Evolutionary conservation across 495 filamentous ascomycete species (phyloP), one percentile per base, ranked within the genome.

Genomic region (Penicillium roqueforti): DNA sequence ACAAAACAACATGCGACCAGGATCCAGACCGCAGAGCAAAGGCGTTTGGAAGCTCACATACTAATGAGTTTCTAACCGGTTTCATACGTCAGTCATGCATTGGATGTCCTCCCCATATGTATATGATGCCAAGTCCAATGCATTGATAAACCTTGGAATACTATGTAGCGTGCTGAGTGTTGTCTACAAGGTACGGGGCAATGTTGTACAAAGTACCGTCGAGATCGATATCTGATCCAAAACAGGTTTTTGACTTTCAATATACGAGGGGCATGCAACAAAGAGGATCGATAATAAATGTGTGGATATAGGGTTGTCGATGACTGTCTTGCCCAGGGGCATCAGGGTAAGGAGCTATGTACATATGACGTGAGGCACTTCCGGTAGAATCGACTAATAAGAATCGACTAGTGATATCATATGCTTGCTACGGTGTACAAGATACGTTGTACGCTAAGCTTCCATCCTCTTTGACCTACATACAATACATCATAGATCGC

Each of bases 341-440:
- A 36, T n/a, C 14, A 3, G 32, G 31, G 16, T 13, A 34, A 20
- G 28, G 14, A 11, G 23, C 16, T 42, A 22, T n/a, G n/a, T n/a
- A n/a, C n/a, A n/a, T n/a, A n/a, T 41, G 48, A 32, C 37, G 38
- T 31, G 36, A 20, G 25, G 10, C 25, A 32, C 8, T 7, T 13
- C n/a, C 8, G n/a, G n/a, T 44, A 43, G 40, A 42, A 6, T 7
- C 32, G 32, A n/a, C n/a, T n/a, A n/a, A n/a, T n/a, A n/a, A n/a
- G n/a, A n/a, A n/a, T n/a, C n/a, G n/a, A n/a, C n/a, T n/a, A n/a
- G 39, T 52, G 28, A 43, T 20, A 39, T 44, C 49, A 52, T 52
- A 36, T 52, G 29, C 39, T 31, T 23, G 8, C 41, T 20, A 25
- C 31, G 31, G 6, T 36, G 32, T 36, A 16, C n/a, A 36, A n/a